phyloP scores from a whole-genome alignment of 129 eudicot genomes.

The Pulicaria dysenterica region DNA sequence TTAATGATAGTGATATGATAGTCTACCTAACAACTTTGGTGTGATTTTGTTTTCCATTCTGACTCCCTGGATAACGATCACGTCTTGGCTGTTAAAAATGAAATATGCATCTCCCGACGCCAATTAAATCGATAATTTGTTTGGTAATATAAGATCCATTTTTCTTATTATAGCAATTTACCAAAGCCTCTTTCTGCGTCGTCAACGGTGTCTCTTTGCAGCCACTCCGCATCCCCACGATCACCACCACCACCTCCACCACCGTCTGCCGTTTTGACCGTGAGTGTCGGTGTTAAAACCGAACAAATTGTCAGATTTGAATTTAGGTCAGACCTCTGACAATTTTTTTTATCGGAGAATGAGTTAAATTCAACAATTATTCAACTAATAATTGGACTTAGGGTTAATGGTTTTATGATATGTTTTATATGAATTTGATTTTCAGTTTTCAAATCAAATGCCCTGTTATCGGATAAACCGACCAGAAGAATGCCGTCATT shows the following conservation, averaged over 20 bases:
- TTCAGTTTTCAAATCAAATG: constrained; percentile 41
- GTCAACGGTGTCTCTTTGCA: constrained; percentile 25
- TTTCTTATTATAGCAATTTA: constrained; percentile 12
- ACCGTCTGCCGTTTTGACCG: constrained; percentile 17
- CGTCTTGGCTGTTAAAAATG: too few relatives aligned
- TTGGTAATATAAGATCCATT: not conserved
- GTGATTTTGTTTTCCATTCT: too few relatives aligned
- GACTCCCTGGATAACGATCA: too few relatives aligned
- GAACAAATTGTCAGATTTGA: not conserved
- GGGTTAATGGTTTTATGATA: constrained; percentile 17
- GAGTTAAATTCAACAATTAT: not conserved
- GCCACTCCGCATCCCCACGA: constrained; percentile 1
- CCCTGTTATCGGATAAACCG: constrained; percentile 22
- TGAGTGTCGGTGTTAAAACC: constrained; percentile 7
- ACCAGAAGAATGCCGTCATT: constrained; percentile 55
- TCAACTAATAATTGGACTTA: constrained; percentile 22
- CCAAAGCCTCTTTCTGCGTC: not conserved
- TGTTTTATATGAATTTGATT: constrained; percentile 11
- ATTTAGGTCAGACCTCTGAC: constrained; percentile 14
- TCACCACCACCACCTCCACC: constrained; percentile 15
- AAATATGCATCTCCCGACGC: not conserved
- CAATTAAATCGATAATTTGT: not conserved
- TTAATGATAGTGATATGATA: too few relatives aligned
- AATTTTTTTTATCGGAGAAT: not conserved
- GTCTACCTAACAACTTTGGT: too few relatives aligned